Evolutionary conservation across 371 early-diverging fungal genomes (phyloP), one percentile per base, ranked within the genome.

Genomic region (Lichtheimia hyalospora): DNA sequence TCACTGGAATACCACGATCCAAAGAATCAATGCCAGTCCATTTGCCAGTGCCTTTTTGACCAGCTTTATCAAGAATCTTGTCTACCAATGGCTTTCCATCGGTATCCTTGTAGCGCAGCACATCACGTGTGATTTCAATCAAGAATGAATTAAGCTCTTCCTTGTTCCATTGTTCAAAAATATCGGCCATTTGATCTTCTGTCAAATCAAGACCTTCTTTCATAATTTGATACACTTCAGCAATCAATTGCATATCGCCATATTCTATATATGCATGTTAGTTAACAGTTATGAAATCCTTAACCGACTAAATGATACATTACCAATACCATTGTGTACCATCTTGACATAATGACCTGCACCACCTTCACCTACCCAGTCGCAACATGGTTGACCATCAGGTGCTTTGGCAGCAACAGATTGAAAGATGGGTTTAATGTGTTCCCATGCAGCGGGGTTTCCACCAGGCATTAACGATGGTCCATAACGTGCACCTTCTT

Each of bases 261-360:
- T 99, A 99, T 78, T 99, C 99, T 77, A 59, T 0, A 28, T 27
- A 20, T 15, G 16, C 18, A 0, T 25, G 46, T 52, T 8, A 41
- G 1, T 51, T 40, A 24, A n/a, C 0, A 12, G 13, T 20, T 10
- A n/a, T n/a, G n/a, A n/a, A n/a, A n/a, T n/a, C n/a, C n/a, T n/a
- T n/a, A n/a, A n/a, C n/a, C n/a, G n/a, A n/a, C n/a, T 40, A 27
- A 15, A 23, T 41, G 8, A 62, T 70, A 18, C 46, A 5, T 66
- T 73, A 73, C 73, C 79, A 66, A 99, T 99, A 73, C 99, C 99
- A 81, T 99, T 99, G 88, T 99, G 99, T 39, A 99, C 99, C 96
- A 98, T 99, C 87, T 99, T 99, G 74, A 99, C 99, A 79, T 97
- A 99, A 86, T 99, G 99, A 27, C 99, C 99, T 27, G 99, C 92